Evolutionary conservation across 176 grass and related monocot species (phyloP), one percentile per base, ranked within the genome.

Genomic region (Miscanthus lutarioriparius): DNA sequence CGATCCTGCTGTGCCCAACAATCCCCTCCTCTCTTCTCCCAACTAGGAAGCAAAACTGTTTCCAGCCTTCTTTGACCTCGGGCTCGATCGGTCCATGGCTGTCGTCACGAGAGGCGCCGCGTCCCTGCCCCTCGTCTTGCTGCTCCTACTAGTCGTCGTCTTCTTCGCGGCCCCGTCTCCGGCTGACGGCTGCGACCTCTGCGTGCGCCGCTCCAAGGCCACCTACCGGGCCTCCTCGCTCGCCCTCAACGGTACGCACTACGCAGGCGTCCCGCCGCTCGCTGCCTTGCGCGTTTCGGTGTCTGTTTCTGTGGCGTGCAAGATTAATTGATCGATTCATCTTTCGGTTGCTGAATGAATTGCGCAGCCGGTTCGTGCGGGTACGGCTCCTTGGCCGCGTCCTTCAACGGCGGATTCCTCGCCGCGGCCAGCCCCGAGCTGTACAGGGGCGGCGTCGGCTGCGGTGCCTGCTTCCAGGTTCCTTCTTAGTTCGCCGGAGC

Each of bases 391-490:
- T 26, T 91, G 44, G 87, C 90, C 17, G 76, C 86, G 38, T 9
- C 88, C 66, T 85, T 92, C 49, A 88, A 85, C 49, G 86, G 83
- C 56, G 88, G 89, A 8, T 67, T 79, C 76, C 75, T 97, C 41
- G 92, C 94, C 47, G 92, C 94, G 0, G 92, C 89, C 33, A 25
- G 69, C 77, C 72, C 80, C 10, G 47, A 48, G 22, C 85, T 97
- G 17, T 90, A 90, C 86, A 65, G 94, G 71, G 86, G 82, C 7
- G 92, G 94, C 32, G 70, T 92, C 83, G 86, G 83, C 54, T 97
- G 95, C 68, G 95, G 90, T 38, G 83, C 82, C 70, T 97, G 94
- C 89, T 97, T 83, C 74, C 85, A 90, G 91, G 89, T 94, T 51
- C 10, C 23, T 27, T 62, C 9, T 3, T 14, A n/a, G n/a, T n/a